These are phyloP conservation scores for Dalbergia cochinchinensis DNA, from an alignment of 306 rosid species.

Conservation along the genomic window DNA sequence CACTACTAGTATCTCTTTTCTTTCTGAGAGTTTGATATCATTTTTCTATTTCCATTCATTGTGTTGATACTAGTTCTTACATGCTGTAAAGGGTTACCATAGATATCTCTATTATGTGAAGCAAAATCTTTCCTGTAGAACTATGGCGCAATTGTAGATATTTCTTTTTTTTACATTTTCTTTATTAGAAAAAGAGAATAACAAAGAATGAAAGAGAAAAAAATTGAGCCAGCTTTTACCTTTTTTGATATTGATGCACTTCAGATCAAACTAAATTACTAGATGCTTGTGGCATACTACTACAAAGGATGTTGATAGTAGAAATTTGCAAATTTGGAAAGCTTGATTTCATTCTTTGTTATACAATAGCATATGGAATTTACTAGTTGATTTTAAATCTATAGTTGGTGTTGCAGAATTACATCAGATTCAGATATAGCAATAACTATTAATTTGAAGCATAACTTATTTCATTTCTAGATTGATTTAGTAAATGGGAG, in stretches of 20 bases:
- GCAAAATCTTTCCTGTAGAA: too few relatives aligned
- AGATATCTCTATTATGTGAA: too few relatives aligned
- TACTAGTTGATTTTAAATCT: conserved; percentile 14
- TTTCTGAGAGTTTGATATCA: too few relatives aligned
- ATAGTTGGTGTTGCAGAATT: background rate
- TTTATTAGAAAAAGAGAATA: background rate
- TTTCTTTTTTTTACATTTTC: background rate
- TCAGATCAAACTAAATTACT: background rate
- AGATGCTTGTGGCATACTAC: background rate
- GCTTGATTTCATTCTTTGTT: conserved; percentile 15
- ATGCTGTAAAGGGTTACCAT: too few relatives aligned
- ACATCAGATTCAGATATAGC: conserved; percentile 6
- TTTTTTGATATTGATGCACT: background rate
- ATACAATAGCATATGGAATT: background rate
- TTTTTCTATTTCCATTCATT: too few relatives aligned
- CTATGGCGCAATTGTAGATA: too few relatives aligned
- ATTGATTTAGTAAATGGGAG: conserved; percentile 85
- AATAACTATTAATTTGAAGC: conserved; percentile 18
- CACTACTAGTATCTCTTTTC: too few relatives aligned
- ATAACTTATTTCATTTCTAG: conserved; percentile 33
- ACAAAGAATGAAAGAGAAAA: background rate
- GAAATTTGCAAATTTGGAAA: background rate
- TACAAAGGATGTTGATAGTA: background rate
- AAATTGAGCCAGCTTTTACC: conserved; percentile 25
- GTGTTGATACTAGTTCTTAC: too few relatives aligned